A percentile compares a stretch with the other conserved stretches of the same genome.
Conservation (phyloP, 768 basidiomycete genomes). For the Kwoniella dendrophila region DNA sequence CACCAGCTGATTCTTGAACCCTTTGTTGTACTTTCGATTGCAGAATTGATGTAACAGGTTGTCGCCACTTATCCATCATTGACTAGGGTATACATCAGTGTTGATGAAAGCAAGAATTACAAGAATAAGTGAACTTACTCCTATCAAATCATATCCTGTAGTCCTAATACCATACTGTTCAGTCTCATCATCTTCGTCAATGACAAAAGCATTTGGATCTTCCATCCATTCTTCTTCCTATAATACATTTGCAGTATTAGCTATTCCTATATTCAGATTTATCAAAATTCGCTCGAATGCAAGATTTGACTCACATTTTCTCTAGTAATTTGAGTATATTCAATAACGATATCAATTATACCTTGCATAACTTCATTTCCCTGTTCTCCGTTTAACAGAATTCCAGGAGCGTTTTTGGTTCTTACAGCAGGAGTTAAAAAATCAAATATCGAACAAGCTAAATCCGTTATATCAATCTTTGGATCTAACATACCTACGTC, state of each 20-base stretch:
- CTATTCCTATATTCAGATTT: too few relatives aligned
- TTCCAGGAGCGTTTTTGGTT: conserved; percentile 64
- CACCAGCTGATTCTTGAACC: conserved; percentile 64
- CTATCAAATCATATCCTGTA: conserved; percentile 79
- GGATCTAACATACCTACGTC: conserved; percentile 58
- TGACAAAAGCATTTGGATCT: conserved; percentile 88
- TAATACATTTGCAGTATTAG: background rate
- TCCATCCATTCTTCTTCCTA: conserved; percentile 89
- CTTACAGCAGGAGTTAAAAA: conserved; percentile 71
- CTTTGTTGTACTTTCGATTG: conserved; percentile 63
- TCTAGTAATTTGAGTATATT: conserved; percentile 80
- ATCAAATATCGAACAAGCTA: conserved; percentile 78
- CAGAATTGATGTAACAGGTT: conserved; percentile 58
- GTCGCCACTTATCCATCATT: conserved; percentile 55
- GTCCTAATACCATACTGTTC: conserved; percentile 78
- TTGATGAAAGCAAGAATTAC: background rate
- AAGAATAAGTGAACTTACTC: conserved; percentile 59
- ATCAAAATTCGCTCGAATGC: too few relatives aligned
- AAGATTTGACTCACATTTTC: conserved; percentile 70
- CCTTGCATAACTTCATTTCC: conserved; percentile 31
- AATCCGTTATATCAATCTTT: conserved; percentile 68
- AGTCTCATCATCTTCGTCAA: conserved; percentile 91
- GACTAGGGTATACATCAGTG: conserved; percentile 38
- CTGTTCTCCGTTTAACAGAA: conserved; percentile 61
- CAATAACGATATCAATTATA: conserved; percentile 60